phyloP scores from a whole-genome alignment of 495 filamentous ascomycete species.

The Gamarada debralockiae region DNA sequence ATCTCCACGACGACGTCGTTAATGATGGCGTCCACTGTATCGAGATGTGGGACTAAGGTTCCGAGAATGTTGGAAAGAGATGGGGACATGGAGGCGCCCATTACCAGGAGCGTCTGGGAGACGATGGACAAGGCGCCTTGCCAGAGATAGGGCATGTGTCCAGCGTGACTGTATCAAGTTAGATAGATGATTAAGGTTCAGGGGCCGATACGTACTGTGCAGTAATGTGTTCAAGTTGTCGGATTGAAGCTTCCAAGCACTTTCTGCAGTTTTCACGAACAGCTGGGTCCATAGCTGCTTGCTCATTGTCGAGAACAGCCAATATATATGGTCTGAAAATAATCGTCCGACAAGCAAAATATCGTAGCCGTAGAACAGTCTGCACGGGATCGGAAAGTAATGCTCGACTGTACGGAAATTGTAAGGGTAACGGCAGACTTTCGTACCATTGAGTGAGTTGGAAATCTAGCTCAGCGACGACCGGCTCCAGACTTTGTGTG shows the following conservation, averaged over 20 bases:
- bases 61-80: slow-evolving; percentile 48
- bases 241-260: slow-evolving; percentile 76
- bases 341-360: slow-evolving; percentile 80
- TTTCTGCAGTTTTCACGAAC: slow-evolving; percentile 76
- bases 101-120: slow-evolving; percentile 73
- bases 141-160: slow-evolving; percentile 85
- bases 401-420: slow-evolving; percentile 65
- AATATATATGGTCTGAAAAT: slow-evolving; percentile 82
- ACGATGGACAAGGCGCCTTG: slow-evolving; percentile 80
- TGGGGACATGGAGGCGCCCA: slow-evolving; percentile 81
- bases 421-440: slow-evolving; percentile 64
- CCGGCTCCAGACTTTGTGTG: slow-evolving; percentile 65
- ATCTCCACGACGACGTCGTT: slow-evolving; percentile 69
- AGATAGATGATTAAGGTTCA: neutral
- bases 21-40: slow-evolving; percentile 69
- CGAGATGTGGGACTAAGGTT: slow-evolving; percentile 58
- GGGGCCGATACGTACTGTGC: slow-evolving; percentile 55
- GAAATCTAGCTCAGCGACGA: slow-evolving; percentile 76
- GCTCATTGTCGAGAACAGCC: slow-evolving; percentile 74
- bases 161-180: slow-evolving; percentile 55
- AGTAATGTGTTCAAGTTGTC: slow-evolving; percentile 74
- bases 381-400: slow-evolving; percentile 70
- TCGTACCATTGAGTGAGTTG: slow-evolving; percentile 85
- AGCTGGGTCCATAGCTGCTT: slow-evolving; percentile 58
- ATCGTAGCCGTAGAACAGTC: slow-evolving; percentile 72